Conservation (phyloP, 164 flowering plant genomes). For the Nymphaea colorata region DNA sequence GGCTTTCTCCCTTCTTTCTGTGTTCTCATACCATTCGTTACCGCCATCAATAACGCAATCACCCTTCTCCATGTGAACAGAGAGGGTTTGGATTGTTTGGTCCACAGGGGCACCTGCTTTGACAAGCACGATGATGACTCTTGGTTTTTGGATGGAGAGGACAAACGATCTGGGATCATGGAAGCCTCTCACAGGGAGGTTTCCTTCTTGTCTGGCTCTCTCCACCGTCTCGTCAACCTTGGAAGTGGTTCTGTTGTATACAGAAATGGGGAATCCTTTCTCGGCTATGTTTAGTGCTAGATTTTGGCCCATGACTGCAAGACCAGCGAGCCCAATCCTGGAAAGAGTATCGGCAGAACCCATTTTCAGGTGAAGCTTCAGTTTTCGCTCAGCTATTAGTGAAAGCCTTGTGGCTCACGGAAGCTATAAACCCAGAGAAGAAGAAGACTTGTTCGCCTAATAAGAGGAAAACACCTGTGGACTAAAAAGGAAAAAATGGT, state of each 20-base stretch:
- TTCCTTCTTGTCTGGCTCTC: conserved; percentile 26
- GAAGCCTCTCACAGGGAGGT: conserved; percentile 25
- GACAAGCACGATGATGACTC: conserved; percentile 35
- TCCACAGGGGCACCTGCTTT: conserved; percentile 42
- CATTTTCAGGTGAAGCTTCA: not conserved
- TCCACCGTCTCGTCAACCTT: conserved; percentile 34
- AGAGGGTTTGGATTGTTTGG: conserved; percentile 29
- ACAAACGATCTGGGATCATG: conserved; percentile 22
- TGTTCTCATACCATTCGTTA: conserved; percentile 35
- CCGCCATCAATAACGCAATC: conserved; percentile 36
- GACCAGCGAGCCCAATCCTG: conserved; percentile 41
- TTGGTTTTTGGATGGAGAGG: conserved; percentile 24
- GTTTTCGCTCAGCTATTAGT: not conserved
- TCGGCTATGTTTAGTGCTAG: conserved; percentile 39
- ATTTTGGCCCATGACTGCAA: conserved; percentile 54
- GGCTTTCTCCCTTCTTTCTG: conserved; percentile 19
- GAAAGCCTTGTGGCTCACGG: not conserved
- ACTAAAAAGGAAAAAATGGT: no score
- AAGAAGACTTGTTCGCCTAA: not conserved
- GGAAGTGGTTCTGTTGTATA: conserved; percentile 38
- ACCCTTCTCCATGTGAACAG: conserved; percentile 23
- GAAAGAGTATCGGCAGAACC: conserved; percentile 16
- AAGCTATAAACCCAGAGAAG: not conserved
- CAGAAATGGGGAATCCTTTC: conserved; percentile 34
- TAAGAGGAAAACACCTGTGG: not conserved